Evolutionary conservation across 169 alveolate genomes (phyloP), one percentile per base, ranked within the genome.

Genomic region (Plasmodium yoelii): DNA sequence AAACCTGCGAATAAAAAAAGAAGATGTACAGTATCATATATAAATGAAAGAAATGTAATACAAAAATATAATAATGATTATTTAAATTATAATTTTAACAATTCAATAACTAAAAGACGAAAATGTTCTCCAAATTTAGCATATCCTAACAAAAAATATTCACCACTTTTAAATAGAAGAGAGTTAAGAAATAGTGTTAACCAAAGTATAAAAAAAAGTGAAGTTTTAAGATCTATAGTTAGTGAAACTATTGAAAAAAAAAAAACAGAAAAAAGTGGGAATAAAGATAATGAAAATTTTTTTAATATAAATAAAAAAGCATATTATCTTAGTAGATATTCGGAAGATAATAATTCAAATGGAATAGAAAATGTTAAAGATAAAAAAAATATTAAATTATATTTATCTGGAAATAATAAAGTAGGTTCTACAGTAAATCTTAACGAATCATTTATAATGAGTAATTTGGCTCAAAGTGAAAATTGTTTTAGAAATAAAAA

Each of bases 181-280:
- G 69, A 53, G 34, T 67, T 75, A 7, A 24, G 77, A 61, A 75
- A 56, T 55, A 75, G 88, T 67, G 70, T 75, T 1, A 75, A 75
- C 63, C 77, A 75, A 18, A 75, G 73, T 26, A 75, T 75, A 26
- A 75, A 75, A 44, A 75, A 75, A 19, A 75, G 88, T 19, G 88
- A 26, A n/a, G 65, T 69, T 24, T 18, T 75, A 22, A 51, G 88
- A 51, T 75, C 77, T 44, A 61, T 75, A 28, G 88, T 75, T 19
- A 75, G 51, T 5, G 65, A 64, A 26, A 75, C 65, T 10, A 75
- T 75, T 12, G 51, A 75, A 53, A 75, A 49, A 2, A 64, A 64
- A 28, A 75, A 42, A 7, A 28, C 26, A 6, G 19, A 13, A 15
- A 15, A 3, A 13, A 2, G 19, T 51, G 59, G n/a, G 3, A 12